Base-by-base conservation (phyloP, 495 filamentous ascomycete species). In the Hypoxylon fuscum region DNA sequence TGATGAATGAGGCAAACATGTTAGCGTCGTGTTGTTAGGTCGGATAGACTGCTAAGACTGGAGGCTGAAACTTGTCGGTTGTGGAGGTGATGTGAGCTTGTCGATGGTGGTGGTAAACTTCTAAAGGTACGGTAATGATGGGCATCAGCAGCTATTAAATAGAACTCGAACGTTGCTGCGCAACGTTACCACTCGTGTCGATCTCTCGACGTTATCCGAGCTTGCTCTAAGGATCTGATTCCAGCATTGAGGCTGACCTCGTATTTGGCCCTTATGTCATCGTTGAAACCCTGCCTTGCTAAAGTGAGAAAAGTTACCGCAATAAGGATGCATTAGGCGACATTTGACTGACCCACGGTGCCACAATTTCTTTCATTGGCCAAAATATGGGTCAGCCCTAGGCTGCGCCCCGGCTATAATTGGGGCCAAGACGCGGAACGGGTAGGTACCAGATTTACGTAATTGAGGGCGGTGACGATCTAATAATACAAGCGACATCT, bases 1-100 rank as follows among this genome's bases (percentile, higher is more conserved):
- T 53, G 48, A 64, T 15, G 21, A 55, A 7, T 48, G 49, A 48
- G 21, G 49, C 23, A 20, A 54, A 15, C 61, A 64, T 64, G 25
- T 10, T 64, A 43, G 46, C 46, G 27, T 34, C 21, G 38, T 55
- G 22, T 23, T 14, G 21, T 29, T n/a, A 50, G 11, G 29, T 9
- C 21, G 25, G 25, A n/a, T 29, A 45, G 35, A 17, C n/a, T 7
- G n/a, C n/a, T 35, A 18, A 46, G 25, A 22, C 37, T 51, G 14
- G 18, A 23, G 18, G 14, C 8, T 51, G 29, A 25, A 17, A n/a
- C 20, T 27, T 27, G n/a, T 43, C 15, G 45, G 10, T 12, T 27
- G 27, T 27, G 25, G 40, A 34, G 17, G 51, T n/a, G 40, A 35
- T 54, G 23, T 14, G n/a, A 20, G 17, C 27, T 32, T 48, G 51